Percentiles rank a stretch among this genome's conserved stretches.
Evolutionary conservation across 345 rosid species (phyloP).

Genomic region (Salix exigua): DNA sequence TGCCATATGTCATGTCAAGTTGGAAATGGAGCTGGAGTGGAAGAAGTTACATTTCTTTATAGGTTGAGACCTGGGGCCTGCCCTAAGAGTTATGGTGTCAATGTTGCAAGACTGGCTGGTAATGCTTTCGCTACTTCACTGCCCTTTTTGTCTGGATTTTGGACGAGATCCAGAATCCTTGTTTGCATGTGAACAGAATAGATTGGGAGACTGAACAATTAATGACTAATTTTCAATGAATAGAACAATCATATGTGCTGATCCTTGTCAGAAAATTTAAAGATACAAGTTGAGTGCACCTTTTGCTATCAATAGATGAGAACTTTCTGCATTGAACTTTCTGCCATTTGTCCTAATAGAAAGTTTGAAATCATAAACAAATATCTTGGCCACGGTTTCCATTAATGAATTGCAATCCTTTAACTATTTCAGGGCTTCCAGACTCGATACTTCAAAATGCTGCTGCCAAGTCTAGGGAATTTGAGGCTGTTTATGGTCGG

Average conservation of each 20-base stretch:
- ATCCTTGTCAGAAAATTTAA: neutral
- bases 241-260: neutral
- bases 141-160: neutral
- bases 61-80: slow-evolving; percentile 78
- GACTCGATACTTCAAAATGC: slow-evolving; percentile 60
- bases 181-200: neutral
- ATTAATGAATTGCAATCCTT: slow-evolving; percentile 2
- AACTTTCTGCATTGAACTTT: neutral
- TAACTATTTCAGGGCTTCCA: slow-evolving; percentile 63
- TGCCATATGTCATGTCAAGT: slow-evolving; percentile 92
- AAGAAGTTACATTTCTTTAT: slow-evolving; percentile 89
- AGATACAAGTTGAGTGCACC: neutral
- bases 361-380: neutral
- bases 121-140: slow-evolving; percentile 13
- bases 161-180: no score
- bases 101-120: slow-evolving; percentile 97
- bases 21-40: slow-evolving; percentile 54
- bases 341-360: no score
- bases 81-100: slow-evolving; percentile 96
- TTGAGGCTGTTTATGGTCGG: slow-evolving; percentile 58
- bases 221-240: neutral
- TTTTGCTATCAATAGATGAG: neutral
- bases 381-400: neutral
- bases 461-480: slow-evolving; percentile 59
- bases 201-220: neutral